Evolutionary conservation across 257 asterid genomes (phyloP).

Genomic region (Thymus mandschuricus): DNA sequence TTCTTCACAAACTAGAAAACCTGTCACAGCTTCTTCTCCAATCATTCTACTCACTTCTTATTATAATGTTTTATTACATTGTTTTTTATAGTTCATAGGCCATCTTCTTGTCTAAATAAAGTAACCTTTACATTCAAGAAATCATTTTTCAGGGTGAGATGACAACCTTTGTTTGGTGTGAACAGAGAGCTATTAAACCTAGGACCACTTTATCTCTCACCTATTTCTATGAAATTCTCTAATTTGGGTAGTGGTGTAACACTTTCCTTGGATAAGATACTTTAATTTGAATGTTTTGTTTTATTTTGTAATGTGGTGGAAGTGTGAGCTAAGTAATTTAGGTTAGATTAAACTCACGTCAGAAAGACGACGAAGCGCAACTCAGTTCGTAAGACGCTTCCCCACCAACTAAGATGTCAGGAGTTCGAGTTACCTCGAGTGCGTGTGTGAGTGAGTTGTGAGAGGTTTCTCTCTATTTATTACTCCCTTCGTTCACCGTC

Average conservation of each 20-base stretch:
- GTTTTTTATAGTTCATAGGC: neutral
- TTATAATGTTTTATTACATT: neutral
- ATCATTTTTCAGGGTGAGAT: slow-evolving; percentile 5
- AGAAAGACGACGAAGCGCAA: too few relatives aligned
- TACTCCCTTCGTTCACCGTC: neutral
- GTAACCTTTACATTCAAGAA: slow-evolving; percentile 29
- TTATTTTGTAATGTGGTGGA: slow-evolving; percentile 10
- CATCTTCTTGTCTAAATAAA: slow-evolving; percentile 1
- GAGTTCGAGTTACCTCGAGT: too few relatives aligned
- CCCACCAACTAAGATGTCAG: too few relatives aligned
- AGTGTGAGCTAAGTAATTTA: neutral
- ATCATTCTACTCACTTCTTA: slow-evolving; percentile 18
- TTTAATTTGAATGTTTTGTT: slow-evolving; percentile 19
- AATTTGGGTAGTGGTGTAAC: slow-evolving; percentile 14
- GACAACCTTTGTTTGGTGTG: slow-evolving; percentile 13
- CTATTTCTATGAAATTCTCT: slow-evolving; percentile 17
- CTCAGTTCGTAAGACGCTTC: too few relatives aligned
- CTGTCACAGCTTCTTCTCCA: slow-evolving; percentile 34
- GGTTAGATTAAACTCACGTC: neutral
- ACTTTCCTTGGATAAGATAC: slow-evolving; percentile 18
- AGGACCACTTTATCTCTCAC: slow-evolving; percentile 25
- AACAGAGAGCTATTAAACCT: slow-evolving; percentile 21
- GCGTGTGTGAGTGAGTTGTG: slow-evolving; percentile 3
- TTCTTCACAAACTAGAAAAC: slow-evolving; percentile 29
- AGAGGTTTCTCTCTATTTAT: slow-evolving; percentile 17